These are phyloP conservation scores for Cercospora nicotianae DNA, from an alignment of 2,329 filamentous ascomycete species.

Conservation along the genomic window DNA sequence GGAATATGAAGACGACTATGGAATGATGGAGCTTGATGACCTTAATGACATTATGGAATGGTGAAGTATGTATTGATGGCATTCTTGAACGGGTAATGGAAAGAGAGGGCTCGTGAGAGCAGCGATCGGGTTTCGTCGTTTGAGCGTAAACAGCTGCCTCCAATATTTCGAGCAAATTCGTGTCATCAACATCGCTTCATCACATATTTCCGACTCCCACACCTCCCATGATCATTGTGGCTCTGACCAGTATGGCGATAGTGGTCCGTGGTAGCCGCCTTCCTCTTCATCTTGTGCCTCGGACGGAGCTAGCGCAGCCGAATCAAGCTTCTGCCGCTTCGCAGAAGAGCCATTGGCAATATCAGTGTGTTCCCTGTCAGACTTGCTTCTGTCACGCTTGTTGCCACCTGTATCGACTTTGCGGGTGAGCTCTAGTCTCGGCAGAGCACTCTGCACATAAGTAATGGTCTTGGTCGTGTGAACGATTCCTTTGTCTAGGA, in stretches of 20 bases:
- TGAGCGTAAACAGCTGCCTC: not conserved
- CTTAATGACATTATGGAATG: not conserved
- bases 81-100: too few relatives aligned
- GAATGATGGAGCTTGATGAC: not conserved
- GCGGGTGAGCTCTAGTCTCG: constrained; percentile 10
- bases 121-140: not conserved
- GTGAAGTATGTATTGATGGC: not conserved
- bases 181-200: not conserved
- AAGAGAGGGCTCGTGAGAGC: not conserved
- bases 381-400: constrained; percentile 9
- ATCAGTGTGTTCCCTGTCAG: not conserved
- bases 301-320: not conserved
- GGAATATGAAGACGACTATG: not conserved
- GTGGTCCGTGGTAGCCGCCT: constrained; percentile 1
- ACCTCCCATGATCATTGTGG: not conserved
- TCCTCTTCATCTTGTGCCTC: not conserved
- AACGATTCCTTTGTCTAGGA: constrained; percentile 12
- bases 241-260: constrained; percentile 19
- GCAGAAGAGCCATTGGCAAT: not conserved
- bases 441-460: not conserved
- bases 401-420: not conserved
- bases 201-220: not conserved
- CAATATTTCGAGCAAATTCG: not conserved
- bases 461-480: constrained; percentile 13
- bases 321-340: constrained; percentile 5